Conservation (phyloP, 306 rosid species). For the Crotalaria pallida region DNA sequence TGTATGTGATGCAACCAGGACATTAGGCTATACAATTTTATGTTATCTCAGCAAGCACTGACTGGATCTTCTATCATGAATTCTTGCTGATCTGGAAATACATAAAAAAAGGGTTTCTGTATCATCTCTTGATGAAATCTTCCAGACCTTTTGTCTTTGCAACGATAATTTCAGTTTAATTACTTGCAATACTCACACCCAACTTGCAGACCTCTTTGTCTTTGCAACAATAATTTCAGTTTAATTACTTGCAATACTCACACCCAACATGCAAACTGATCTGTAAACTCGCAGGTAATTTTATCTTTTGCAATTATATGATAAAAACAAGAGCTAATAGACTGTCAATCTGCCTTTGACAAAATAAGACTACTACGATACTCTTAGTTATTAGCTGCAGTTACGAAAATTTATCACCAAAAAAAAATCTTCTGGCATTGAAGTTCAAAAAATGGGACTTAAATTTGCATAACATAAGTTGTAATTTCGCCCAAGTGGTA, state of each 20-base stretch:
- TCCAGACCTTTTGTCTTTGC: constrained; percentile 11
- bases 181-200: neutral
- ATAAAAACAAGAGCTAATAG: neutral
- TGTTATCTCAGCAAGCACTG: constrained; percentile 4
- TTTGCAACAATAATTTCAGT: neutral
- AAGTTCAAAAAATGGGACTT: neutral
- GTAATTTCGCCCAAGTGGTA: neutral
- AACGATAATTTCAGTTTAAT: neutral
- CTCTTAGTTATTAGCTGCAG: neutral
- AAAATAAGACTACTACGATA: neutral
- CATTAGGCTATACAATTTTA: neutral
- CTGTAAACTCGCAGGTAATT: neutral
- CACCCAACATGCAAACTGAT: neutral
- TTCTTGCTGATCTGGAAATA: constrained; percentile 6
- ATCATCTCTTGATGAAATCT: constrained; percentile 10
- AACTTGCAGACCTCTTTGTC: constrained; percentile 3
- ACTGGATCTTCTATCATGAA: neutral
- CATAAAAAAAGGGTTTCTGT: neutral
- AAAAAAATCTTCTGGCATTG: neutral
- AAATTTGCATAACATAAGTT: neutral
- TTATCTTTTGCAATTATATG: neutral
- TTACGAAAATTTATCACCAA: neutral
- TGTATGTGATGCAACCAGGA: neutral
- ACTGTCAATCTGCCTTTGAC: neutral
- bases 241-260: neutral